A percentile compares a stretch with the other conserved stretches of the same genome.
Evolutionary conservation across 768 basidiomycete genomes (phyloP).

Genomic region (Saitozyma sp.): DNA sequence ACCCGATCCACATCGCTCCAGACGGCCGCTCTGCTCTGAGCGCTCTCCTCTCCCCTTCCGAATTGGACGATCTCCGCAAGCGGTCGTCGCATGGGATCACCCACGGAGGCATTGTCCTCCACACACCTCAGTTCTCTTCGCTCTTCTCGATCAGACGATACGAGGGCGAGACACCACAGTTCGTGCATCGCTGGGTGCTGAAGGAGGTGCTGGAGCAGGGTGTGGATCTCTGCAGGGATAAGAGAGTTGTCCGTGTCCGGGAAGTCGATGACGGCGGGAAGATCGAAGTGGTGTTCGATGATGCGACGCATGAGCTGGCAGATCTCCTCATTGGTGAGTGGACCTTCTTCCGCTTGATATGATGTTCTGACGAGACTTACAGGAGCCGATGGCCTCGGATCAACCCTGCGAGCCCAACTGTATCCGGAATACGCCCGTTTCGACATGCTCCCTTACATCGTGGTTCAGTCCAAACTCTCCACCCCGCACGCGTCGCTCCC

Average conservation of each 20-base stretch:
- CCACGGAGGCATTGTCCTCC: slow-evolving; percentile 16
- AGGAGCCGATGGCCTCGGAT: slow-evolving; percentile 28
- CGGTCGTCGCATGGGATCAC: slow-evolving; percentile 8
- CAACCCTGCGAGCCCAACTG: slow-evolving; percentile 10
- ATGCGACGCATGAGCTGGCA: slow-evolving; percentile 10
- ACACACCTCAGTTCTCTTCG: slow-evolving; percentile 4
- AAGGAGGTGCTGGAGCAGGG: slow-evolving; percentile 8
- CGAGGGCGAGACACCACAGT: slow-evolving; percentile 11
- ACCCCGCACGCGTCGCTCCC: slow-evolving; percentile 5
- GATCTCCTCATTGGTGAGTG: slow-evolving; percentile 24
- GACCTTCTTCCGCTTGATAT: neutral
- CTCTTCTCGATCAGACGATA: slow-evolving; percentile 8
- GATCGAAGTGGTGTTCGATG: slow-evolving; percentile 10
- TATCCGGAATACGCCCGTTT: slow-evolving; percentile 9
- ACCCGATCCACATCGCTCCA: slow-evolving; percentile 13
- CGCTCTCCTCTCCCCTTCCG: slow-evolving; percentile 4
- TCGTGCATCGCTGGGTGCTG: slow-evolving; percentile 15
- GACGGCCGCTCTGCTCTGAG: slow-evolving; percentile 15
- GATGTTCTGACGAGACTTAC: neutral
- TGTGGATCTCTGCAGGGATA: slow-evolving; percentile 7
- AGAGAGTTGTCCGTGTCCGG: slow-evolving; percentile 10
- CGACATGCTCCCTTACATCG: slow-evolving; percentile 15
- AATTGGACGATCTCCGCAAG: neutral
- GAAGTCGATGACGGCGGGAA: slow-evolving; percentile 1
- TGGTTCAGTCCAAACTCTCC: slow-evolving; percentile 18